Conservation (phyloP, 2,329 filamentous ascomycete species). For the Monilinia polystroma region DNA sequence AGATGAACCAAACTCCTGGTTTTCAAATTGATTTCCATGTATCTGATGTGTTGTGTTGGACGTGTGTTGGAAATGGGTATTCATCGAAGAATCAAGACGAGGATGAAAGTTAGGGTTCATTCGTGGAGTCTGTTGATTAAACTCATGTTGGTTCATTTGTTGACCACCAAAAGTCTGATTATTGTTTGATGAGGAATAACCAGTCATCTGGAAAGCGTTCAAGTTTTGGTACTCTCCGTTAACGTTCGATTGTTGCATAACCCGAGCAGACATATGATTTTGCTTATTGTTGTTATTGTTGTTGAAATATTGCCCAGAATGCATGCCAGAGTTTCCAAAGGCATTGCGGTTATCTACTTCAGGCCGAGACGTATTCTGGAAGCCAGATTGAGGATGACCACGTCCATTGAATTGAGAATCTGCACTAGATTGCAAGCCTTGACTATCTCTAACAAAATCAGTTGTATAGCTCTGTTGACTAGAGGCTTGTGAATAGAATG, state of each 20-base stretch:
- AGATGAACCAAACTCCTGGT: background rate
- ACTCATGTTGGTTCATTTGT: background rate
- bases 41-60: background rate
- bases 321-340: background rate
- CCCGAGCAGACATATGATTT: background rate
- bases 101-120: background rate
- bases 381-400: background rate
- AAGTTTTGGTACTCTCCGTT: background rate
- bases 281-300: background rate
- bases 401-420: slow-evolving; percentile 3
- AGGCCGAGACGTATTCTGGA: background rate
- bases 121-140: background rate
- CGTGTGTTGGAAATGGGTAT: background rate
- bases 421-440: background rate
- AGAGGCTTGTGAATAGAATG: background rate
- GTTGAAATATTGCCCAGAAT: too few relatives aligned
- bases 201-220: background rate
- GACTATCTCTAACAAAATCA: background rate
- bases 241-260: background rate
- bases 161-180: background rate
- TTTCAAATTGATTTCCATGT: background rate
- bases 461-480: background rate
- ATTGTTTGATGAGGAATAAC: background rate
- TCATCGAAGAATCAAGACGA: background rate
- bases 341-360: background rate